These are phyloP conservation scores for Wickerhamomyces sp. DNA, from an alignment of 1,139 yeast species.

Conservation along the genomic window DNA sequence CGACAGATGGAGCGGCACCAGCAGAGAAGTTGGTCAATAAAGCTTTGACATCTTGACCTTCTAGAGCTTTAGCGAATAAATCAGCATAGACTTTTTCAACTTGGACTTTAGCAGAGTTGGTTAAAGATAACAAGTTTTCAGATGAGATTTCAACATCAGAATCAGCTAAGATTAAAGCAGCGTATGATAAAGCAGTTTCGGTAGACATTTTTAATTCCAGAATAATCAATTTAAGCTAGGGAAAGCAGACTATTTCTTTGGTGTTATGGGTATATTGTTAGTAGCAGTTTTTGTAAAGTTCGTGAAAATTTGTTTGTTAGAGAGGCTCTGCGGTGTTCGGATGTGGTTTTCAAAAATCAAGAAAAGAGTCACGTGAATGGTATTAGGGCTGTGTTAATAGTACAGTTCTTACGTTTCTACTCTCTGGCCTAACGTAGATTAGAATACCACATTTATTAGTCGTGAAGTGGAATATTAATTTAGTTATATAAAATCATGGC, in stretches of 20 bases:
- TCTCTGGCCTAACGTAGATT: no score
- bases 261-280: neutral
- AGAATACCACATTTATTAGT: no score
- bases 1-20: slow-evolving; percentile 65
- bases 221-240: slow-evolving; percentile 51
- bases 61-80: slow-evolving; percentile 76
- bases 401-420: no score
- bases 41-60: slow-evolving; percentile 71
- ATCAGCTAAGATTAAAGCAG: slow-evolving; percentile 84
- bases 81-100: slow-evolving; percentile 79
- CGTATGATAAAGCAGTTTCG: slow-evolving; percentile 83
- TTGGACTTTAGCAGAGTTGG: slow-evolving; percentile 62
- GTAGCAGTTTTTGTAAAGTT: neutral
- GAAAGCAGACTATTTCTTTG: slow-evolving; percentile 65
- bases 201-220: slow-evolving; percentile 58
- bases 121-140: slow-evolving; percentile 69
- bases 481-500: neutral
- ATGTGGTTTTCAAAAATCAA: neutral
- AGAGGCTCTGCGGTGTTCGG: slow-evolving; percentile 4
- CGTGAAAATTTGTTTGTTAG: slow-evolving; percentile 6
- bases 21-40: slow-evolving; percentile 73
- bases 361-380: slow-evolving; percentile 1
- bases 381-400: neutral
- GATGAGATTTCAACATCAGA: slow-evolving; percentile 75
- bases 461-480: no score